Conservation (phyloP, 345 rosid species). For the Schrenkiella parvula region DNA sequence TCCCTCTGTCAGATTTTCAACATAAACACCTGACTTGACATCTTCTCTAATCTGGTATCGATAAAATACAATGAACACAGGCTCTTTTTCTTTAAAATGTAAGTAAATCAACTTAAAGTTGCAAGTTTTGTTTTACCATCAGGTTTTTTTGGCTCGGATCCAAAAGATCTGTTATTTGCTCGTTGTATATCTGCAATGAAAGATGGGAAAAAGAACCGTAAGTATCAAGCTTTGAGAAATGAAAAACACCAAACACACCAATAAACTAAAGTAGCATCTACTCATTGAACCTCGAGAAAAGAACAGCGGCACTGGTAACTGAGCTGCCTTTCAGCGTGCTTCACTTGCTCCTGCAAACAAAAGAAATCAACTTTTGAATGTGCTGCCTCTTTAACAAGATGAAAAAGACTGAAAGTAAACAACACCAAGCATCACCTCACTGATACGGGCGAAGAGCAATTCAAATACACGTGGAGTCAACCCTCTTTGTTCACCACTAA, state of each 20-base stretch:
- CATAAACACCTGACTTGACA: constrained; percentile 88
- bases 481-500: constrained; percentile 72
- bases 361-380: neutral
- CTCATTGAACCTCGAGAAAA: constrained; percentile 72
- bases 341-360: constrained; percentile 73
- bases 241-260: neutral
- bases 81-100: neutral
- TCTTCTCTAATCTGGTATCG: constrained; percentile 92
- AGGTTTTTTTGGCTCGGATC: constrained; percentile 86
- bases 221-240: constrained; percentile 7
- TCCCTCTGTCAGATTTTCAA: constrained; percentile 82
- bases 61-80: constrained; percentile 3
- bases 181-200: constrained; percentile 82
- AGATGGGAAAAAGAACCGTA: constrained; percentile 23
- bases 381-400: neutral
- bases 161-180: constrained; percentile 94
- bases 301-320: constrained; percentile 96
- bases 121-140: constrained; percentile 50
- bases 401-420: constrained; percentile 3
- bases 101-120: constrained; percentile 6
- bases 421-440: constrained; percentile 56
- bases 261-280: constrained; percentile 3
- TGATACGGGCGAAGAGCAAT: constrained; percentile 71
- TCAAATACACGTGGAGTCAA: constrained; percentile 90
- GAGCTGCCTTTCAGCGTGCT: constrained; percentile 78